A percentile compares a stretch with the other conserved stretches of the same genome.
phyloP scores from a whole-genome alignment of 805 yeast genomes.

The Torulaspora delbrueckii region DNA sequence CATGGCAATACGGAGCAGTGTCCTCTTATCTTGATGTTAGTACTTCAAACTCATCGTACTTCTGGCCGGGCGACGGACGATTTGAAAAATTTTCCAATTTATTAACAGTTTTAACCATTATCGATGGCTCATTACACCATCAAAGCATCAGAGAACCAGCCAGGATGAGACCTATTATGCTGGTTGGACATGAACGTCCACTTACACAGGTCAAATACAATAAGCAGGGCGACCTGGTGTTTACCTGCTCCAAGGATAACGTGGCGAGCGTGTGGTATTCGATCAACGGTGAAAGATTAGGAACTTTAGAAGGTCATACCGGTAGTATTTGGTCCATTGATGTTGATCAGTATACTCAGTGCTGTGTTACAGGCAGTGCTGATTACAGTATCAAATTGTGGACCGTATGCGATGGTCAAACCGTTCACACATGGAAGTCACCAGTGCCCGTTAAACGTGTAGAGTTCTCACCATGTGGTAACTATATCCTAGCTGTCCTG shows the following conservation, averaged over 20 bases:
- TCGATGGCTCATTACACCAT: not conserved
- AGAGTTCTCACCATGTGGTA: constrained; percentile 72
- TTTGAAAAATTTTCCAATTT: constrained; percentile 6
- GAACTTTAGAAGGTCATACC: constrained; percentile 81
- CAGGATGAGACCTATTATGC: constrained; percentile 59
- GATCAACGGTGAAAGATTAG: constrained; percentile 92
- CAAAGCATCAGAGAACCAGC: not conserved
- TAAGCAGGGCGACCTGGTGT: constrained; percentile 88
- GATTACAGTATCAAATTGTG: constrained; percentile 83
- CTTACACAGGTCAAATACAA: constrained; percentile 93
- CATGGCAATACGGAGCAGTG: too few relatives aligned
- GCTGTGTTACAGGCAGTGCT: constrained; percentile 84
- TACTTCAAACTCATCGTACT: too few relatives aligned
- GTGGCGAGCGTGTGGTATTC: constrained; percentile 91
- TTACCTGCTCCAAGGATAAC: constrained; percentile 88
- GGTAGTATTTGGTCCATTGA: constrained; percentile 97
- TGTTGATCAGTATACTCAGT: constrained; percentile 62
- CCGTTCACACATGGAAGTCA: constrained; percentile 64
- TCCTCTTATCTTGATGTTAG: too few relatives aligned
- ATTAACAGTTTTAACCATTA: not conserved
- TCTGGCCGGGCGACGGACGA: constrained; percentile 1
- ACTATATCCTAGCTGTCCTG: constrained; percentile 65
- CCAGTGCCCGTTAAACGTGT: constrained; percentile 89
- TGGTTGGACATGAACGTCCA: constrained; percentile 97
- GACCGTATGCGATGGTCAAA: constrained; percentile 74